Conservation (phyloP, 73 alveolate species). For the Effrenium voratum region DNA sequence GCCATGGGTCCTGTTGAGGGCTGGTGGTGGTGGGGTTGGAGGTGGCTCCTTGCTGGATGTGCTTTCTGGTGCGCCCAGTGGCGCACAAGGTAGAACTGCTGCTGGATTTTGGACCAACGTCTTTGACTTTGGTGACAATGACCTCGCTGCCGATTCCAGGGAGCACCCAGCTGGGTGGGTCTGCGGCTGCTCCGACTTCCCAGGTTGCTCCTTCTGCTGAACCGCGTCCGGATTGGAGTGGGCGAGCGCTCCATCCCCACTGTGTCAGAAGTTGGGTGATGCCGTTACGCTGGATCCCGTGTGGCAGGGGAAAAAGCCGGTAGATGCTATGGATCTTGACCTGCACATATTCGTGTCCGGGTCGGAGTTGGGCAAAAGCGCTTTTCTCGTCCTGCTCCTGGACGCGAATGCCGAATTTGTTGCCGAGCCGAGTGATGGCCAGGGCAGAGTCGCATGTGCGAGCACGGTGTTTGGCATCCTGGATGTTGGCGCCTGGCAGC, state of each 20-base stretch:
- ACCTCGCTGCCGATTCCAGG: neutral
- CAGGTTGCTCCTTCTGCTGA: neutral
- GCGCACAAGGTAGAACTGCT: neutral
- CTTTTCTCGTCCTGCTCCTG: neutral
- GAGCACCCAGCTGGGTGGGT: neutral
- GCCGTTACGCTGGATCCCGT: neutral
- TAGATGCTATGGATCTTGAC: neutral
- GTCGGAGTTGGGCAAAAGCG: neutral
- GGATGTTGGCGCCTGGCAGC: neutral
- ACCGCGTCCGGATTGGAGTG: neutral
- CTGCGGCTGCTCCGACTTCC: neutral
- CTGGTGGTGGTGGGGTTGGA: neutral
- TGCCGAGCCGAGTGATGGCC: neutral
- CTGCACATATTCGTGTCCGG: neutral
- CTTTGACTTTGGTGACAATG: neutral
- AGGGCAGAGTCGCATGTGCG: neutral
- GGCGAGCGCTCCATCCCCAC: neutral
- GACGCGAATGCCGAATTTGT: neutral
- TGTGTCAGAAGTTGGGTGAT: neutral
- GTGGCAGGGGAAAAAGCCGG: neutral
- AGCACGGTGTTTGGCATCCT: neutral
- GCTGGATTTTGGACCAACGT: neutral
- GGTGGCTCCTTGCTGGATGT: neutral
- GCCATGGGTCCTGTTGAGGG: no score
- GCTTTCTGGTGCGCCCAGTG: neutral